Evolutionary conservation across 352 stramenopile genomes (phyloP), one percentile per base, ranked within the genome.

Genomic region (Phytophthora podocarpi): DNA sequence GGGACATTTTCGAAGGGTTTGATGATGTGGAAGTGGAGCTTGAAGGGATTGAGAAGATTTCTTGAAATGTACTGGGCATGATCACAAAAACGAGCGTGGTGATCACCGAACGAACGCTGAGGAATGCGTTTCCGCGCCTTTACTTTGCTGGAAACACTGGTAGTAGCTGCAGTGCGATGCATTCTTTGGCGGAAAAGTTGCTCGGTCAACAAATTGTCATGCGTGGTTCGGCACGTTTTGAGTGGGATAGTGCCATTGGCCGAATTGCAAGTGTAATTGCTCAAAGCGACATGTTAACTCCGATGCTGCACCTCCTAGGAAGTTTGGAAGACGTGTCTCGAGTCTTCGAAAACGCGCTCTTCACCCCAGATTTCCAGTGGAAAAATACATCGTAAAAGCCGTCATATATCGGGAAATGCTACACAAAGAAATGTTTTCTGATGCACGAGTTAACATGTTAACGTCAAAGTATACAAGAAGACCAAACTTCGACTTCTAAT

Each of bases 321-420:
- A 21, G n/a, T 10, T 35, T 65, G 15, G 39, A 53, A 16, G 32
- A 39, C 13, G 31, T 24, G 13, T 36, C 36, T 12, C 21, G 11
- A 12, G 46, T 58, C 3, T 53, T 64, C 11, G 27, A 50, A n/a
- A 35, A 46, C 13, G 34, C 34, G 4, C 10, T 40, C 8, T 6
- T 64, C 9, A 24, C 18, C 13, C 36, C 28, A 8, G 46, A 46
- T 23, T 53, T 55, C n/a, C n/a, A n/a, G n/a, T n/a, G n/a, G n/a
- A n/a, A n/a, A n/a, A n/a, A n/a, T n/a, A n/a, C n/a, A n/a, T n/a
- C n/a, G n/a, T n/a, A n/a, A n/a, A n/a, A n/a, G n/a, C n/a, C n/a
- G n/a, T n/a, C n/a, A n/a, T n/a, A n/a, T n/a, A n/a, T n/a, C n/a
- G n/a, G n/a, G n/a, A n/a, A n/a, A n/a, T n/a, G n/a, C n/a, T n/a